Base-by-base conservation (phyloP, 495 filamentous ascomycete species). In the Saxophila tyrrhenica region DNA sequence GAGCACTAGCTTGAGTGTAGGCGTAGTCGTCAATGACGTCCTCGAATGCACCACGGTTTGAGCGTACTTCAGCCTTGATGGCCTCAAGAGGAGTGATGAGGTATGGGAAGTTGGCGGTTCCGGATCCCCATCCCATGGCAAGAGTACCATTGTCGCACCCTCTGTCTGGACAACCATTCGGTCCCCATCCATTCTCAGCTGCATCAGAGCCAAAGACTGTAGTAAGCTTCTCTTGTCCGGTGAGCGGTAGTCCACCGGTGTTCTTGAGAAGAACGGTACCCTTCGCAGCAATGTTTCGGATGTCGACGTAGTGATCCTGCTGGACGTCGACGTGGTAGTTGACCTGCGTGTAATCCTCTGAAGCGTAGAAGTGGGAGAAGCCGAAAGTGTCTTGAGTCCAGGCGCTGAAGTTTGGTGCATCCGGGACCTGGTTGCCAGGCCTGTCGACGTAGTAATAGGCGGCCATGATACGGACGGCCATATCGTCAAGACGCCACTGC, bases 261-360 rank as follows among this genome's bases (percentile, higher is more conserved):
- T 96, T 97, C 77, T 97, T 98, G 48, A 98, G 72, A 1, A 98
- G 76, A 0, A 96, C 90, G 17, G 82, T 89, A 39, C 84, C 87
- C 54, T 83, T 80, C 11, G 83, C 78, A 5, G 81, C 90, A 38
- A 87, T 76, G 59, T 84, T 77, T 22, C 89, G 79, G 57, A 94
- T 89, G 47, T 86, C 67, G 20, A 65, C 61, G 11, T 72, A 80
- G 63, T 96, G 92, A 54, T 90, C 75, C 39, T 67, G 80, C 51
- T 82, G 87, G 17, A 95, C 92, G 66, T 96, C 81, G 21, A 95
- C 81, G 51, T 89, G 87, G 55, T 78, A 73, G 70, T 98, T 98
- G 71, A 96, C 78, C 54, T 82, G 76, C 46, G 74, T 70, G 57
- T 78, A 80, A 45, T 75, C 82, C 56, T 81, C 72, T 11, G 70